These are phyloP conservation scores for Caryopteris hybrid DNA, from an alignment of 305 asterid genomes.

Conservation along the genomic window DNA sequence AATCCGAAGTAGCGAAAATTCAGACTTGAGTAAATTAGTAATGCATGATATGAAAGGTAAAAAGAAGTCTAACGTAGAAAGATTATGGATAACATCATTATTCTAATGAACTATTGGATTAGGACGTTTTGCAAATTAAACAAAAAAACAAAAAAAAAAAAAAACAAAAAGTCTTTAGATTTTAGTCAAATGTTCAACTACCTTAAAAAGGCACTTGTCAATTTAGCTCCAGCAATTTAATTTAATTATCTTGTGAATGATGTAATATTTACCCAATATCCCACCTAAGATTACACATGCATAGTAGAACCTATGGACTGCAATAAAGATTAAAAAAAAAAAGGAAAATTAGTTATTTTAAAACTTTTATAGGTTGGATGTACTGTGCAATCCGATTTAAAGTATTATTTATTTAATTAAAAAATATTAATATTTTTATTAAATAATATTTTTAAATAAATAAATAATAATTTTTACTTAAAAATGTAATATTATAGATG, in stretches of 20 bases:
- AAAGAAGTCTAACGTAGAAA: neutral
- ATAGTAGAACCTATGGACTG: neutral
- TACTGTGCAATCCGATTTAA: no score
- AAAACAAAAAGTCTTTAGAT: neutral
- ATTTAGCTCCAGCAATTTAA: neutral
- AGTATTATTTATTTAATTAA: no score
- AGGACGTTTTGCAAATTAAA: neutral
- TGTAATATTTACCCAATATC: neutral
- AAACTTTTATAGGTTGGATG: no score
- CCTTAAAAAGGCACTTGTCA: neutral
- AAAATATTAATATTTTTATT: no score
- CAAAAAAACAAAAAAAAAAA: no score
- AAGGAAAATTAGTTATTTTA: no score
- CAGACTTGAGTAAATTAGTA: neutral
- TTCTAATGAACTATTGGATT: constrained; percentile 11
- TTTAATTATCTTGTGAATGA: neutral
- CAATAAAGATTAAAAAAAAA: no score
- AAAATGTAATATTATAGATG: no score
- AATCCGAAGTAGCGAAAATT: no score
- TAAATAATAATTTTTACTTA: no score
- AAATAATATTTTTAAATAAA: no score
- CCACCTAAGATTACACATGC: neutral
- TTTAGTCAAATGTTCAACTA: constrained; percentile 4
- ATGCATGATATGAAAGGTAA: neutral
- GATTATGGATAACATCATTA: neutral